These are phyloP conservation scores for Neolentinus lepideus DNA, from an alignment of 1,284 basidiomycete species.

Conservation along the genomic window DNA sequence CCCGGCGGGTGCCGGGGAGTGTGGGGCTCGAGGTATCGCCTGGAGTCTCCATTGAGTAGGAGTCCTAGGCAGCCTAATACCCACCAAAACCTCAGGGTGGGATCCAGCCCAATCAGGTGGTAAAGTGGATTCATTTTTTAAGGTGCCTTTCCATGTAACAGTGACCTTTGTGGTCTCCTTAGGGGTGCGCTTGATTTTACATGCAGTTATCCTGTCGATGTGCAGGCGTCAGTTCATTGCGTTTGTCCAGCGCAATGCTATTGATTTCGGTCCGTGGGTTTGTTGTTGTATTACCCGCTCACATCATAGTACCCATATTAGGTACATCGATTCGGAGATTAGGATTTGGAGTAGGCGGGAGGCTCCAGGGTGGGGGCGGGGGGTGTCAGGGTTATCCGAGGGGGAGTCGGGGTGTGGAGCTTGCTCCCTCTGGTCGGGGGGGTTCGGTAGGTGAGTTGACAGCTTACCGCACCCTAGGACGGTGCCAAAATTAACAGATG, in stretches of 20 bases:
- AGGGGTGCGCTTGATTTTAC: neutral
- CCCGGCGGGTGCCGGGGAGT: too few relatives aligned
- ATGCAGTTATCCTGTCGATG: neutral
- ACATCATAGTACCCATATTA: conserved; percentile 7
- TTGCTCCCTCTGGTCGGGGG: neutral
- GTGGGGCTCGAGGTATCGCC: conserved; percentile 3
- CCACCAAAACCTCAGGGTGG: conserved; percentile 9
- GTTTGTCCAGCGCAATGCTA: neutral
- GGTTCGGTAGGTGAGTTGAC: neutral
- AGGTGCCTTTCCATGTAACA: neutral
- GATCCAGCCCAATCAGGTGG: neutral
- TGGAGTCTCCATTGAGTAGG: neutral
- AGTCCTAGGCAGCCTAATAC: neutral
- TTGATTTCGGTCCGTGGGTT: neutral
- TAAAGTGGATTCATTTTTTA: neutral
- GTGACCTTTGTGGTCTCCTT: neutral
- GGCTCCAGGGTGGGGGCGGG: conserved; percentile 1
- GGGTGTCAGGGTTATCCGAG: neutral
- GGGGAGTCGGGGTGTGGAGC: neutral
- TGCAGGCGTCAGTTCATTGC: neutral
- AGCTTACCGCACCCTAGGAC: neutral
- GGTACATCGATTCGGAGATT: conserved; percentile 2
- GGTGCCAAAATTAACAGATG: neutral
- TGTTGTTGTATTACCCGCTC: neutral
- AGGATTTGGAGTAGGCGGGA: conserved; percentile 4